Base-by-base conservation (phyloP, 805 yeast species). In the Hagleromyces aurorensis region DNA sequence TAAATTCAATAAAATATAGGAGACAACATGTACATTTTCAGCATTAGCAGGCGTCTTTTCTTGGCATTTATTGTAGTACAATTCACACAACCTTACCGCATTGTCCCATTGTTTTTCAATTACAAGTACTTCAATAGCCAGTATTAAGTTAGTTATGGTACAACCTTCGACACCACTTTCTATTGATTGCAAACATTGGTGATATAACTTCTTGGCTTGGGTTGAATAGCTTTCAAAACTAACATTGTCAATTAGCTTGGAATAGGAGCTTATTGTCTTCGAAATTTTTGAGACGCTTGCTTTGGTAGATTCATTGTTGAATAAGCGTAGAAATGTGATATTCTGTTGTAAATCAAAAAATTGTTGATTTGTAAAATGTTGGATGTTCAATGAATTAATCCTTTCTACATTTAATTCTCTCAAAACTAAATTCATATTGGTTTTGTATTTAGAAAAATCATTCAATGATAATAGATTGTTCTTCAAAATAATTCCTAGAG, bases 361-460 rank as follows among this genome's bases (percentile, higher is more conserved):
- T 37, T 54, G 59, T 19, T 45, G 41, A 12, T 29, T 28, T 3
- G 55, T 51, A 21, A 49, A 44, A 10, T 42, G 37, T 22, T 48
- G 41, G 12, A 35, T 25, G 14, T 40, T 45, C 17, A 44, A 29
- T 2, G 50, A 36, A 21, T 41, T 38, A 7, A 44, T 10, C 21
- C 37, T 39, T 32, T 49, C 47, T n/a, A 32, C 35, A 23, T 59
- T 57, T 30, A 48, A 44, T 33, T 56, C 69, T 43, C 60, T 57
- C 11, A 56, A 33, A 1, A 50, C 32, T 14, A 63, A 32, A 13
- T 58, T 43, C 16, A 52, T 34, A 34, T 55, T 55, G 4, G 49
- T 38, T 5, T 40, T 29, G 38, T 46, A 52, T 27, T 53, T 55
- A 16, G 61, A 54, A n/a, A 48, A 29, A 35, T 50, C 54, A 23